Evolutionary conservation across 768 basidiomycete species (phyloP), one percentile per base, ranked within the genome.

Genomic region (Hemileccinum impolitum): DNA sequence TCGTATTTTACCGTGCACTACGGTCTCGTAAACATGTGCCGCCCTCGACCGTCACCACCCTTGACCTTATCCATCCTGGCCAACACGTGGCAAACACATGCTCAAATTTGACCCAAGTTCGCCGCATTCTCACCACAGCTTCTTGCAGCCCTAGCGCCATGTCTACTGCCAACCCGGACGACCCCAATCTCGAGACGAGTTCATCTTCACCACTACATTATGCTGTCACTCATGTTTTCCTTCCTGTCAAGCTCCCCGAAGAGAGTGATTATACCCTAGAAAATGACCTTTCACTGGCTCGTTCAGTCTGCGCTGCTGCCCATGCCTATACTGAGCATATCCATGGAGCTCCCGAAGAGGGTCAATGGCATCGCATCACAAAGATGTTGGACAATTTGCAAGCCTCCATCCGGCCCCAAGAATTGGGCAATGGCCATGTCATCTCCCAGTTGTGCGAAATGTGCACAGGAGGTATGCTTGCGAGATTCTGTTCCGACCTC

Each of bases 341-440:
- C 31, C 1, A 12, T 5, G 39, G 23, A 14, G 7, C 46, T 1
- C 12, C 19, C 4, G 21, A 43, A 26, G 10, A 18, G 19, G 18
- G 5, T 12, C 39, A 28, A 1, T 58, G 57, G 55, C 5, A 34
- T 36, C 3, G 3, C 39, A 38, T 56, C 12, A 25, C 10, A 19
- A 36, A 30, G 25, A 53, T 51, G 47, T 12, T 53, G 13, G 28
- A 47, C 10, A 43, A 46, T 7, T 41, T 56, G 28, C 36, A 39
- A 17, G 32, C 43, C 15, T 40, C 39, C 12, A 21, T 52, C 15
- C 39, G 8, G 15, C 31, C 18, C 9, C 23, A 42, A 23, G n/a
- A 3, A 12, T 1, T 30, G 31, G 14, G 35, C 15, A n/a, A 9
- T 10, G n/a, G 6, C 1, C 17, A 14, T 0, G 6, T 47, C 18